Evolutionary conservation across 345 rosid genomes (phyloP).

Genomic region (Eucalyptus pauciflora): DNA sequence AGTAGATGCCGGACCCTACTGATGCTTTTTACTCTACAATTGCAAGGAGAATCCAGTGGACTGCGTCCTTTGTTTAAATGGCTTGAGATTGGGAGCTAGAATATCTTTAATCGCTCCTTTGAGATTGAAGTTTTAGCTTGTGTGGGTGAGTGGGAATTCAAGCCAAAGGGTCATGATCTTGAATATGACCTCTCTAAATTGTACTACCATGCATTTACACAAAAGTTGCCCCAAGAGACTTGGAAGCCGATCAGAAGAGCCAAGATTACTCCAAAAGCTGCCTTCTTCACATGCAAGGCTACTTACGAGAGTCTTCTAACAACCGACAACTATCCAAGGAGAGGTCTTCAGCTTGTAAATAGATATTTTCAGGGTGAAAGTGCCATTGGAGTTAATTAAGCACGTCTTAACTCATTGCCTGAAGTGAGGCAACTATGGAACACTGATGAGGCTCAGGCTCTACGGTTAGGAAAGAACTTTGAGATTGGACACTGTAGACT

Average conservation of each 20-base stretch:
- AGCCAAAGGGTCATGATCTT: background rate
- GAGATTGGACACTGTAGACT: background rate
- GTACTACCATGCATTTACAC: background rate
- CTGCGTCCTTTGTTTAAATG: background rate
- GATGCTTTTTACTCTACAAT: background rate
- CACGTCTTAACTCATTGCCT: background rate
- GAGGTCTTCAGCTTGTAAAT: background rate
- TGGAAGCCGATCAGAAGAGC: background rate
- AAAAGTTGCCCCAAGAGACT: background rate
- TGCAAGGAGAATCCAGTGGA: background rate
- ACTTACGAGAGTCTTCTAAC: background rate
- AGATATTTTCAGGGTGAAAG: background rate
- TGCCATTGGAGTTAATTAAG: background rate
- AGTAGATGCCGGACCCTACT: background rate
- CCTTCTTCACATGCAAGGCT: background rate
- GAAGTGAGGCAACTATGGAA: no score
- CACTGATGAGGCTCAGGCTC: background rate
- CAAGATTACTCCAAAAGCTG: background rate
- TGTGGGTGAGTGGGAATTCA: background rate
- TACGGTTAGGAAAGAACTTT: background rate
- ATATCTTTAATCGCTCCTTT: background rate
- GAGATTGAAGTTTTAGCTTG: background rate
- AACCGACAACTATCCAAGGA: background rate
- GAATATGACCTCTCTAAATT: background rate
- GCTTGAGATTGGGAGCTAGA: background rate